phyloP scores from a whole-genome alignment of 2,329 filamentous ascomycete genomes.

The Drechslerella coelobrocha region DNA sequence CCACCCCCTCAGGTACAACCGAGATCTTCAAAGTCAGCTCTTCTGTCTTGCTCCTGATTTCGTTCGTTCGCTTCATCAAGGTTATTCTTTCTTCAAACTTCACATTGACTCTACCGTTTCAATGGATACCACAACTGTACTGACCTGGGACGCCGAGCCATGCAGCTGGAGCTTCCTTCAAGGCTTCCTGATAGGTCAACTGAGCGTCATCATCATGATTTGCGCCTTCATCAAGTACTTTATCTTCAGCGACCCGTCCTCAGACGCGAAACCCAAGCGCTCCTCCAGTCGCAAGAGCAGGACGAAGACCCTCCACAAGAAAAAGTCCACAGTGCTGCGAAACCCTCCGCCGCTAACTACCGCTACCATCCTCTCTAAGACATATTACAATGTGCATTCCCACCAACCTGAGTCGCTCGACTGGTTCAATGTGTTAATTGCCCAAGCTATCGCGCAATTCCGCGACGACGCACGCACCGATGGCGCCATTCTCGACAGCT shows the following conservation, averaged over 20 bases:
- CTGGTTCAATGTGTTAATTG: constrained; percentile 98
- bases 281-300: constrained; percentile 59
- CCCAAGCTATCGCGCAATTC: constrained; percentile 95
- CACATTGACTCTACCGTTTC: neutral
- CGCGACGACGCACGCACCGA: constrained; percentile 90
- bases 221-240: constrained; percentile 99
- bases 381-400: constrained; percentile 93
- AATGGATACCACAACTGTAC: constrained; percentile 1
- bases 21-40: constrained; percentile 51
- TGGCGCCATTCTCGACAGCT: constrained; percentile 82
- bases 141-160: constrained; percentile 2
- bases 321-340: constrained; percentile 75
- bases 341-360: constrained; percentile 80
- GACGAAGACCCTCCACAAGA: constrained; percentile 64
- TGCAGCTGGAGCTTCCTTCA: constrained; percentile 85
- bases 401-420: constrained; percentile 96
- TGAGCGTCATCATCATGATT: constrained; percentile 88
- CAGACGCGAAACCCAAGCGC: constrained; percentile 58
- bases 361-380: constrained; percentile 92
- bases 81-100: constrained; percentile 24
- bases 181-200: constrained; percentile 88
- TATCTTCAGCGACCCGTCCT: constrained; percentile 87
- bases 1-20: constrained; percentile 24
- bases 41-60: constrained; percentile 43
- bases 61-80: constrained; percentile 15